phyloP scores from a whole-genome alignment of 345 rosid species.

The Brassica incana region DNA sequence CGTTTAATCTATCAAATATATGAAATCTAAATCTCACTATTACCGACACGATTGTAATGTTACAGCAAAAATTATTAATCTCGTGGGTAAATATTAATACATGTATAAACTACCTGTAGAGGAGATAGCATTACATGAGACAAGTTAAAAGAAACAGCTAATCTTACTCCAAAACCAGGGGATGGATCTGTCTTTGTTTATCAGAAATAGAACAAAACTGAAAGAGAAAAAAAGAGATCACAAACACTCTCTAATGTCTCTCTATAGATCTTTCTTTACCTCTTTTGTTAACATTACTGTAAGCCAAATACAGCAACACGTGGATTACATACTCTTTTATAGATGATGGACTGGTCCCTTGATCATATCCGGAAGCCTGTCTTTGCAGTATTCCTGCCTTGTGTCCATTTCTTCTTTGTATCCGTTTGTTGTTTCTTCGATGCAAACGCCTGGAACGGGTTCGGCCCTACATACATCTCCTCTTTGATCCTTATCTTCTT shows the following conservation, averaged over 20 bases:
- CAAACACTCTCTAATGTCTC: slow-evolving; percentile 8
- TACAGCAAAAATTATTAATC: too few relatives aligned
- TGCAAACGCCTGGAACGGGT: slow-evolving; percentile 76
- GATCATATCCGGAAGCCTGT: slow-evolving; percentile 35
- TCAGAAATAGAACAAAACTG: slow-evolving; percentile 26
- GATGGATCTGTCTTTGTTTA: neutral
- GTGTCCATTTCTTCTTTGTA: slow-evolving; percentile 36
- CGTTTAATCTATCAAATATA: slow-evolving; percentile 30
- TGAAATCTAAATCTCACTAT: neutral
- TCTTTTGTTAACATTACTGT: slow-evolving; percentile 30
- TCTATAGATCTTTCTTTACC: slow-evolving; percentile 7
- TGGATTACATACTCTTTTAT: slow-evolving; percentile 16
- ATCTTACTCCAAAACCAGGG: neutral
- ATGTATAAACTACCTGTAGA: neutral
- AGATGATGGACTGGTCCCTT: neutral
- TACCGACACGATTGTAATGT: neutral
- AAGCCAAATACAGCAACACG: slow-evolving; percentile 18
- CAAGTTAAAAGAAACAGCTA: neutral
- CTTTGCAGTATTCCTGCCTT: slow-evolving; percentile 26
- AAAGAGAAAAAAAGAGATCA: slow-evolving; percentile 12
- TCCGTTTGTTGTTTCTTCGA: slow-evolving; percentile 43
- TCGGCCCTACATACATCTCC: slow-evolving; percentile 56
- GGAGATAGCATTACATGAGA: neutral
- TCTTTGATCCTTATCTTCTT: slow-evolving; percentile 62
- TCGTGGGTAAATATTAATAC: too few relatives aligned